Evolutionary conservation across 148 eudicot species (phyloP).

Genomic region (Rhododendron kiyosumense): DNA sequence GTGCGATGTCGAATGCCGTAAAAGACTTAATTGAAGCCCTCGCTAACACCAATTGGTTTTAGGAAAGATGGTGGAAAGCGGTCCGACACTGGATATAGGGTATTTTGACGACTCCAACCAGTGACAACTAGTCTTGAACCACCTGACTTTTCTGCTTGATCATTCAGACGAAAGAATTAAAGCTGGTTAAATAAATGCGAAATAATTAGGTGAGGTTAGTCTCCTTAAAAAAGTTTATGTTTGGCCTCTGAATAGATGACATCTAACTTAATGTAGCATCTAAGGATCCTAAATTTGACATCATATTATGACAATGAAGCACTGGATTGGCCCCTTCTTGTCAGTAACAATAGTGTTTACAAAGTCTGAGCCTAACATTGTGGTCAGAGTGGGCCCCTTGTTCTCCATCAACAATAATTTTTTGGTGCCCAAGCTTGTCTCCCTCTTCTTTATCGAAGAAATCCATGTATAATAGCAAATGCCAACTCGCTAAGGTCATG

Average conservation of each 20-base stretch:
- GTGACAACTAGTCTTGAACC: neutral
- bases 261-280: neutral
- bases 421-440: neutral
- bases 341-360: neutral
- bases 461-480: neutral
- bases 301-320: neutral
- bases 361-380: neutral
- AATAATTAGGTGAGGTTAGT: neutral
- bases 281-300: neutral
- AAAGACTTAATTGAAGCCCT: too few relatives aligned
- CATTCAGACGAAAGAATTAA: neutral
- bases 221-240: neutral
- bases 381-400: neutral
- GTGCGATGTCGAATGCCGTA: too few relatives aligned
- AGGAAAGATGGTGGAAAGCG: too few relatives aligned
- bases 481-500: neutral
- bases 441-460: neutral
- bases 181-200: neutral
- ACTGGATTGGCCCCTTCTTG: neutral
- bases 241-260: neutral
- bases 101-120: neutral
- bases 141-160: neutral
- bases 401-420: neutral
- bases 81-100: neutral
- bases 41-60: too few relatives aligned